These are phyloP conservation scores for Aspergillus neotritici DNA, from an alignment of 2,329 filamentous ascomycete genomes.

Conservation along the genomic window DNA sequence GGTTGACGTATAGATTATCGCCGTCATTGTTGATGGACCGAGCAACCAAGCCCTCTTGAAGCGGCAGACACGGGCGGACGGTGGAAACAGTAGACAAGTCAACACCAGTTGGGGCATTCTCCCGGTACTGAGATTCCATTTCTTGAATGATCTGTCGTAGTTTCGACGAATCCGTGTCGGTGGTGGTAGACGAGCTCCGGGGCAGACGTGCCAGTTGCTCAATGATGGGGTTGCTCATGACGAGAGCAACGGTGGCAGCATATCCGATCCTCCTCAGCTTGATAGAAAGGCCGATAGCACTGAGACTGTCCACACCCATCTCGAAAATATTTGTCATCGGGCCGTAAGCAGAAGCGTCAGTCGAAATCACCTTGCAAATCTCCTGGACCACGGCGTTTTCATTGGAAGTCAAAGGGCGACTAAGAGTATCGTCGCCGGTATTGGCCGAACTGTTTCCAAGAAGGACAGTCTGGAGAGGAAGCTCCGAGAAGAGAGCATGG, in stretches of 20 bases:
- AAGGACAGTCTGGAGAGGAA: slow-evolving; percentile 22
- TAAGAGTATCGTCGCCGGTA: background rate
- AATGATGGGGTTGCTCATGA: slow-evolving; percentile 31
- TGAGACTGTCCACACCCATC: slow-evolving; percentile 36
- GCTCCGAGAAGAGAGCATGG: slow-evolving; percentile 20
- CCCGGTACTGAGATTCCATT: slow-evolving; percentile 18
- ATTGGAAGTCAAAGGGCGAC: slow-evolving; percentile 17
- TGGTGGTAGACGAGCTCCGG: slow-evolving; percentile 4
- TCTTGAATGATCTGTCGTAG: slow-evolving; percentile 10
- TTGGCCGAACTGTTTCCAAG: slow-evolving; percentile 11
- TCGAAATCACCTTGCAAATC: slow-evolving; percentile 18
- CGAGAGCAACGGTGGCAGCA: slow-evolving; percentile 27
- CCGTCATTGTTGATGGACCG: slow-evolving; percentile 28
- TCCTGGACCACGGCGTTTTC: slow-evolving; percentile 22
- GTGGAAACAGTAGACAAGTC: slow-evolving; percentile 9
- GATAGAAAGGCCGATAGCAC: slow-evolving; percentile 33
- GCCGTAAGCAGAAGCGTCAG: slow-evolving; percentile 13
- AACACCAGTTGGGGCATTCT: slow-evolving; percentile 8
- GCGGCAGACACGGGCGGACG: slow-evolving; percentile 26
- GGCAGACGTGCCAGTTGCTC: slow-evolving; percentile 29
- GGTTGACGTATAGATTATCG: slow-evolving; percentile 36
- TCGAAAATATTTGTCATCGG: slow-evolving; percentile 32
- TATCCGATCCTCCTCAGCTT: slow-evolving; percentile 31
- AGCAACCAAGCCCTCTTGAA: slow-evolving; percentile 34
- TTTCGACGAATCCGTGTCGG: slow-evolving; percentile 1